A percentile compares a stretch with the other conserved stretches of the same genome.
phyloP scores from a whole-genome alignment of 345 rosid species.

The Atalantia buxifolia region DNA sequence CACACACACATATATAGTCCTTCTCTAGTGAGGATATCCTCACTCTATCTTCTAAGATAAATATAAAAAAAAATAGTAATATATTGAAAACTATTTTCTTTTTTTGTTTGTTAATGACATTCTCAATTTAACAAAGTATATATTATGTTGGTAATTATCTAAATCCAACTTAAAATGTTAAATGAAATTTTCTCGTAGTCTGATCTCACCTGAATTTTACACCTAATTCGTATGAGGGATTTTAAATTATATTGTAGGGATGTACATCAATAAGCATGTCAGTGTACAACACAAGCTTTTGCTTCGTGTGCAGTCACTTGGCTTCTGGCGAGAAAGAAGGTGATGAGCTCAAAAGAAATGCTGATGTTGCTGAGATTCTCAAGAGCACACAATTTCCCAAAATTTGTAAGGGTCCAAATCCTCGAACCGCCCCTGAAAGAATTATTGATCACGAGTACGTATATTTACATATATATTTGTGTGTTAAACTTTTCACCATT shows the following conservation, averaged over 20 bases:
- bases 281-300: conserved; percentile 85
- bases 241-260: conserved; percentile 47
- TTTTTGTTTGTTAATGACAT: fast-evolving
- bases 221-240: neutral
- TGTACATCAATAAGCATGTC: conserved; percentile 90
- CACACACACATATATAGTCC: too few relatives aligned
- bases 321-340: conserved; percentile 99
- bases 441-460: conserved; percentile 83
- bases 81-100: too few relatives aligned
- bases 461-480: neutral
- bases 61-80: too few relatives aligned
- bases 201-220: too few relatives aligned
- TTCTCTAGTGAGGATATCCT: too few relatives aligned
- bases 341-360: conserved; percentile 82
- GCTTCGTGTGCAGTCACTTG: conserved; percentile 91
- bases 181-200: too few relatives aligned
- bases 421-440: conserved; percentile 63
- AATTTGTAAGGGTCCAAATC: conserved; percentile 57
- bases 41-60: too few relatives aligned
- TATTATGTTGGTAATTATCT: too few relatives aligned
- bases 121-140: too few relatives aligned
- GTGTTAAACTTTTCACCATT: neutral
- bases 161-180: too few relatives aligned
- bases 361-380: conserved; percentile 80
- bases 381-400: conserved; percentile 70